Evolutionary conservation across 805 yeast genomes (phyloP).

Genomic region (Ogataea saltuana): DNA sequence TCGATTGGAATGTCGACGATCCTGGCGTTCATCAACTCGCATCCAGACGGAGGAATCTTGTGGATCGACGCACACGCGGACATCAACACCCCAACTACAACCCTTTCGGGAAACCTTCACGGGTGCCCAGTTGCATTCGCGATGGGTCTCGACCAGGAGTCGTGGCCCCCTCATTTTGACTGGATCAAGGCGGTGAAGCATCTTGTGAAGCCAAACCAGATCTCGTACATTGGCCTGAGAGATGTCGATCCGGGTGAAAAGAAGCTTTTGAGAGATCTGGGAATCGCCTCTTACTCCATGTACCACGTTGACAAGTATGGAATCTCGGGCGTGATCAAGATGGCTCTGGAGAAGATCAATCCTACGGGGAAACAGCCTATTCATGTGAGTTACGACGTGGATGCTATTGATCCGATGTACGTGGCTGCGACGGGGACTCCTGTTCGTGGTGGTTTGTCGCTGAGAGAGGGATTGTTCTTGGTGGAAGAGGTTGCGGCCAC

Average conservation of each 20-base stretch:
- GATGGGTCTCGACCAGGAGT: conserved; percentile 71
- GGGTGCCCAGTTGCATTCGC: conserved; percentile 95
- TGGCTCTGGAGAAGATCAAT: conserved; percentile 80
- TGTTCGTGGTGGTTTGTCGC: conserved; percentile 91
- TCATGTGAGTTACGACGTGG: conserved; percentile 92
- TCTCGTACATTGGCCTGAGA: conserved; percentile 92
- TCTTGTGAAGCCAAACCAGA: conserved; percentile 61
- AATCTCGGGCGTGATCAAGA: conserved; percentile 84
- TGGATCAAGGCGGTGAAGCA: conserved; percentile 65
- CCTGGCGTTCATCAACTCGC: conserved; percentile 71
- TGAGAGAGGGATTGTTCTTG: conserved; percentile 90
- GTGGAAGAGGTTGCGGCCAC: conserved; percentile 91
- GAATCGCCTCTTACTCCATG: conserved; percentile 89
- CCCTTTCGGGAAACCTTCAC: conserved; percentile 89
- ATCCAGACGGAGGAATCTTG: conserved; percentile 85
- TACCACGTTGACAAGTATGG: conserved; percentile 95
- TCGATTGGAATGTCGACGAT: conserved; percentile 94
- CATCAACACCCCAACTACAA: conserved; percentile 81
- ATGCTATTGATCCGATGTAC: conserved; percentile 90
- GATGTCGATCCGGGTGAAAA: conserved; percentile 91
- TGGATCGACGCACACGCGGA: conserved; percentile 99
- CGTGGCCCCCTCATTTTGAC: conserved; percentile 69
- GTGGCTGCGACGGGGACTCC: conserved; percentile 99
- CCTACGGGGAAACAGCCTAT: conserved; percentile 72
- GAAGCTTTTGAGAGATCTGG: conserved; percentile 64